Percentiles rank a stretch among this genome's conserved stretches.
Evolutionary conservation across 2,329 filamentous ascomycete species (phyloP).

Genomic region (Botryotinia narcissicola): DNA sequence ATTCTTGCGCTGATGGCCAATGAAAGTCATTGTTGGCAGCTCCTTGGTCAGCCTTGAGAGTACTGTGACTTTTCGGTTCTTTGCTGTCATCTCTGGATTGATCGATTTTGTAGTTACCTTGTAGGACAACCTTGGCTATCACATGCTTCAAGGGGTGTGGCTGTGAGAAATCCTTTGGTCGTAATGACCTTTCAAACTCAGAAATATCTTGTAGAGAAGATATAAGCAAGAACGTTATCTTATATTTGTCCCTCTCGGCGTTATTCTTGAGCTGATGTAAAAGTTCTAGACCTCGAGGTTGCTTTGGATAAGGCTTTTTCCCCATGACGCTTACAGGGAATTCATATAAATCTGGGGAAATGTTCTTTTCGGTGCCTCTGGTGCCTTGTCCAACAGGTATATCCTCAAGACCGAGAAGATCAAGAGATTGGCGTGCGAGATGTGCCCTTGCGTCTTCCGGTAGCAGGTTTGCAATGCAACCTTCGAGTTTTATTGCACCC

Average conservation of each 20-base stretch:
- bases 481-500: slow-evolving; percentile 30
- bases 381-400: slow-evolving; percentile 32
- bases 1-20: slow-evolving; percentile 23
- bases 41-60: neutral
- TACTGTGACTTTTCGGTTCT: neutral
- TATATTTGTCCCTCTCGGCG: slow-evolving; percentile 22
- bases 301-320: neutral
- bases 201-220: slow-evolving; percentile 34
- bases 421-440: slow-evolving; percentile 31
- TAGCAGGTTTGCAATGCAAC: slow-evolving; percentile 34
- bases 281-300: slow-evolving; percentile 23
- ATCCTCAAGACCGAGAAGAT: slow-evolving; percentile 26
- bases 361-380: neutral
- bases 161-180: neutral
- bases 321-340: slow-evolving; percentile 32
- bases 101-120: slow-evolving; percentile 23
- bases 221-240: slow-evolving; percentile 33
- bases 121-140: slow-evolving; percentile 27
- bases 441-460: slow-evolving; percentile 28
- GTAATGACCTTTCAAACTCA: slow-evolving; percentile 22
- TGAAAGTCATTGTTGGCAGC: slow-evolving; percentile 34
- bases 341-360: slow-evolving; percentile 25
- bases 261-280: slow-evolving; percentile 24
- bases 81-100: neutral
- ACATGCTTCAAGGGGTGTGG: slow-evolving; percentile 1